Conservation (phyloP, 169 alveolate genomes). For the Hepatocystis sp. region DNA sequence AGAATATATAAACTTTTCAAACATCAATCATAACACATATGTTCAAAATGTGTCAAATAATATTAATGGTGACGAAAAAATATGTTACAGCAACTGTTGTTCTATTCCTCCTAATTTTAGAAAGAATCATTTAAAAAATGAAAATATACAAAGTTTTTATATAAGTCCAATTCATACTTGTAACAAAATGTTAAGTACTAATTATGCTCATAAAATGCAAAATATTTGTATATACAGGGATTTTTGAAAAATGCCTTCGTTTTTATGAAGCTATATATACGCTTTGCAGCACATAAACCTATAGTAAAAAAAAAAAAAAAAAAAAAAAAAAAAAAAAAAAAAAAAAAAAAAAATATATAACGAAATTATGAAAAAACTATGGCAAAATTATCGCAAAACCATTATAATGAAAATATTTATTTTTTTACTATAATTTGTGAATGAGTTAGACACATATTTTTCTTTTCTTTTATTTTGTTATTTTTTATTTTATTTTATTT, state of each 20-base stretch:
- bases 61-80: neutral
- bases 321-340: neutral
- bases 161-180: slow-evolving; percentile 37
- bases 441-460: too few species aligned
- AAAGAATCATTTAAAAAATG: slow-evolving; percentile 27
- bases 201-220: slow-evolving; percentile 20
- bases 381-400: too few species aligned
- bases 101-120: slow-evolving; percentile 18
- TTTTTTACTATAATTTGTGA: neutral
- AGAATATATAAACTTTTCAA: too few species aligned
- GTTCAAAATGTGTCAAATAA: neutral
- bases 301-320: neutral
- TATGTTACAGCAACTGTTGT: too few species aligned
- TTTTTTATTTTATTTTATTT: too few species aligned
- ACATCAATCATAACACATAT: too few species aligned
- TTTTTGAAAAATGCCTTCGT: slow-evolving; percentile 5
- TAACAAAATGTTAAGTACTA: slow-evolving; percentile 7
- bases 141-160: slow-evolving; percentile 72
- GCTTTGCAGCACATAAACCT: slow-evolving; percentile 12
- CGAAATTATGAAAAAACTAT: too few species aligned
- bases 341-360: neutral
- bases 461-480: neutral
- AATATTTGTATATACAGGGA: slow-evolving; percentile 61
- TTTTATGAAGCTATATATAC: neutral
- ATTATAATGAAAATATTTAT: too few species aligned